Evolutionary conservation across 352 stramenopile genomes (phyloP), one percentile per base, ranked within the genome.

Genomic region (Globisporangium yorkense): DNA sequence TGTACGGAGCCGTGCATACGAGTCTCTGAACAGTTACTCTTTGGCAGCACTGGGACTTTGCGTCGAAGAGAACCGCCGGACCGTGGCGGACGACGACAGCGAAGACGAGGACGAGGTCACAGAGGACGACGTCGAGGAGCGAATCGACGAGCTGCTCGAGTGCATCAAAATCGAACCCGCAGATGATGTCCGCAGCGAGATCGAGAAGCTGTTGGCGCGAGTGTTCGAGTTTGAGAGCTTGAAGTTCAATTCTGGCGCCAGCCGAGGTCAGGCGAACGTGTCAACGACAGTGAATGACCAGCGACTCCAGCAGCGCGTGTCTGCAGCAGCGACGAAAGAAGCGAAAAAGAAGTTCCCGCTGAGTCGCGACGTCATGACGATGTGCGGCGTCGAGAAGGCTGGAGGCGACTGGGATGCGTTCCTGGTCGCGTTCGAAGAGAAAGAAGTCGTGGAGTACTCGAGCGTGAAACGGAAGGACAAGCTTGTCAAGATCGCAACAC

Each of bases 311-410:
- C 62, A 67, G 21, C 31, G 63, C 24, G 47, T 87, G 24, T 89
- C 80, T n/a, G 66, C 70, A 43, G 63, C 70, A 21, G 79, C 77
- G 0, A 89, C 79, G 1, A 85, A 75, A 51, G 80, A 88, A 51
- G 55, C 83, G 55, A 81, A 74, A 27, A 71, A 74, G 16, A 69
- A 74, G 4, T 54, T 88, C 2, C 75, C 74, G 13, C 60, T 60
- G 9, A 65, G 61, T 51, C 31, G 51, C 0, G 62, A 75, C 31
- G 60, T 75, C 29, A 57, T 70, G 6, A 61, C 56, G 20, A 35
- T 70, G 21, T 71, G 65, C 41, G 27, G 39, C 15, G 43, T 39
- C 20, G 51, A 48, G 18, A 57, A 51, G 33, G 39, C n/a, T 20
- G n/a, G 20, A 33, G 24, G 37, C 10, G 70, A 75, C 18, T 80